Percentiles rank a stretch among this genome's conserved stretches.
Conservation (phyloP, 345 rosid genomes). For the Citrus mangshanensis region DNA sequence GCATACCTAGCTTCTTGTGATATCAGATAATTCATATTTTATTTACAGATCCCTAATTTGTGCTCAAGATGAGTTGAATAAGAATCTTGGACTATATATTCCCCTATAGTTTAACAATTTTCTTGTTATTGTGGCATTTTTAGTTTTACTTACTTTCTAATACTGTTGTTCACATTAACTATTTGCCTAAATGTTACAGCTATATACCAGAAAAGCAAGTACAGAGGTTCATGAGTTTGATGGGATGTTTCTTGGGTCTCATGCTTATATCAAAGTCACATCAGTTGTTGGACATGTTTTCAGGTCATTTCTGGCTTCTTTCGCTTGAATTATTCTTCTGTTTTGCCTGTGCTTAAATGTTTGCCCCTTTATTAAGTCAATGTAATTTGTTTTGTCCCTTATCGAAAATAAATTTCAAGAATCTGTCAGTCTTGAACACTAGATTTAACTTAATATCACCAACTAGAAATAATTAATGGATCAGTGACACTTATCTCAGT, state of each 20-base stretch:
- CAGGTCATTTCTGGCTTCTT: constrained; percentile 47
- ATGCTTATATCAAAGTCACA: constrained; percentile 63
- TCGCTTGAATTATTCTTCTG: background rate
- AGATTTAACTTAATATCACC: background rate
- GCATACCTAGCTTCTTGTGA: too few relatives aligned
- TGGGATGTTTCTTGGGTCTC: constrained; percentile 60
- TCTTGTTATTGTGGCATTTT: background rate
- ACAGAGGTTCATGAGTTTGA: constrained; percentile 91
- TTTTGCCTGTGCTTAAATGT: background rate
- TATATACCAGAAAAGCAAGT: constrained; percentile 71
- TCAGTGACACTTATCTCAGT: too few relatives aligned
- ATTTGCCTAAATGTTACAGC: constrained; percentile 31
- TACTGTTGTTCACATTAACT: constrained; percentile 6
- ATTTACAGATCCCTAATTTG: background rate
- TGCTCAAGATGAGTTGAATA: background rate
- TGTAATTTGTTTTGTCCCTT: background rate
- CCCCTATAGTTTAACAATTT: background rate
- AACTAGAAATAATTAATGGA: background rate
- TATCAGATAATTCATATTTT: too few relatives aligned
- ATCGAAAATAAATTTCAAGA: too few relatives aligned
- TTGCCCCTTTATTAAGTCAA: background rate
- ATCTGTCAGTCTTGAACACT: too few relatives aligned
- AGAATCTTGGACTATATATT: background rate
- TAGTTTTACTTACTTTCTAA: background rate
- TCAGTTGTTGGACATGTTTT: constrained; percentile 94